A percentile compares a stretch with the other conserved stretches of the same genome.
Evolutionary conservation across 2,329 filamentous ascomycete species (phyloP).

Genomic region (Pyricularia grisea): DNA sequence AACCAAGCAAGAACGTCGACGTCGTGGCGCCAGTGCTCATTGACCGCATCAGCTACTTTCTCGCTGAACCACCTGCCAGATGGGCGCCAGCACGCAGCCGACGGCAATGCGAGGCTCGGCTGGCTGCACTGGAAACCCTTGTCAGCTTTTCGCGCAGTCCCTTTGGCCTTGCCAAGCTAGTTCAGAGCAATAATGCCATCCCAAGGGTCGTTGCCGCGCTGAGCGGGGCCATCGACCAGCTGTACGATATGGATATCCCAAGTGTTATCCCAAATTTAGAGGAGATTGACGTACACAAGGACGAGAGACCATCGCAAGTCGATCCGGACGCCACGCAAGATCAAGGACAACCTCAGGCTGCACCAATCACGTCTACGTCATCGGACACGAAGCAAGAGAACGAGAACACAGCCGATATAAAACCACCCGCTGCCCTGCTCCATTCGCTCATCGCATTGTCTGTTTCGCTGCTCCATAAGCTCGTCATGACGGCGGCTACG

Average conservation of each 20-base stretch:
- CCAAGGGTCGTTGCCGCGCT: constrained; percentile 64
- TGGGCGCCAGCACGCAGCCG: constrained; percentile 23
- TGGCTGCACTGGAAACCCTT: constrained; percentile 42
- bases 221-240: constrained; percentile 57
- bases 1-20: constrained; percentile 29
- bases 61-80: constrained; percentile 43
- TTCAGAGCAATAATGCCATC: constrained; percentile 57
- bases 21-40: constrained; percentile 40
- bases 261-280: not conserved
- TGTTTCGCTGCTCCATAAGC: constrained; percentile 39
- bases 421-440: constrained; percentile 17
- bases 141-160: constrained; percentile 52
- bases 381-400: not conserved
- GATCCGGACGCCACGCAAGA: constrained; percentile 4
- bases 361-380: not conserved
- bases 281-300: not conserved
- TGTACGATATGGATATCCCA: constrained; percentile 53
- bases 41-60: constrained; percentile 51
- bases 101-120: constrained; percentile 30
- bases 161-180: constrained; percentile 57
- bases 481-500: constrained; percentile 36
- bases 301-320: constrained; percentile 5
- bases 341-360: not conserved
- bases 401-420: not conserved
- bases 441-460: constrained; percentile 38